Evolutionary conservation across 768 basidiomycete genomes (phyloP).

Genomic region (Termitomyces sp.): DNA sequence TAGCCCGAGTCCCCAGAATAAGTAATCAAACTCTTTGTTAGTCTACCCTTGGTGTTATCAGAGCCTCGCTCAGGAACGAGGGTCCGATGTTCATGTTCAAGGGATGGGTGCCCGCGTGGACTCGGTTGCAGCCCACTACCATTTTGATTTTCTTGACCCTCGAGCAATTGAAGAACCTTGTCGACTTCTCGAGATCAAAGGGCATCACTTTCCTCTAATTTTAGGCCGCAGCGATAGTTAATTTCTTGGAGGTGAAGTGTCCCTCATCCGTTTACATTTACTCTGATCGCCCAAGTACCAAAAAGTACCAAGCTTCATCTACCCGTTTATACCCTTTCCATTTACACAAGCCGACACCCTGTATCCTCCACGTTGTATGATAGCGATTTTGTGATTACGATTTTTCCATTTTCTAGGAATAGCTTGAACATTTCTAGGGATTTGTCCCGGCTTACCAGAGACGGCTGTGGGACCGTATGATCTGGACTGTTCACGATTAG

Average conservation of each 20-base stretch:
- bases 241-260: background rate
- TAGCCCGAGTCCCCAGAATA: too few relatives aligned
- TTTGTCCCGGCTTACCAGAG: background rate
- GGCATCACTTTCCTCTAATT: slow-evolving; percentile 27
- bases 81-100: slow-evolving; percentile 91
- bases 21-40: slow-evolving; percentile 16
- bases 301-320: background rate
- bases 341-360: background rate
- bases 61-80: slow-evolving; percentile 60
- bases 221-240: background rate
- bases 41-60: slow-evolving; percentile 71
- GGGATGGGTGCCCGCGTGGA: slow-evolving; percentile 88
- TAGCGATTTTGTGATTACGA: background rate
- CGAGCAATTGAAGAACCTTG: slow-evolving; percentile 71
- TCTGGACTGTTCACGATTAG: too few relatives aligned
- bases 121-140: slow-evolving; percentile 79
- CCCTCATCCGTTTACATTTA: background rate
- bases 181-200: slow-evolving; percentile 50
- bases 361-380: background rate
- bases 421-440: background rate
- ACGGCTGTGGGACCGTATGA: too few relatives aligned
- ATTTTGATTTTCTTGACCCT: slow-evolving; percentile 84
- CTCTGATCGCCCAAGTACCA: background rate
- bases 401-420: background rate
- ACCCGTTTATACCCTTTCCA: background rate